Evolutionary conservation across 768 basidiomycete genomes (phyloP).

Genomic region (Agaricus subrufescens): DNA sequence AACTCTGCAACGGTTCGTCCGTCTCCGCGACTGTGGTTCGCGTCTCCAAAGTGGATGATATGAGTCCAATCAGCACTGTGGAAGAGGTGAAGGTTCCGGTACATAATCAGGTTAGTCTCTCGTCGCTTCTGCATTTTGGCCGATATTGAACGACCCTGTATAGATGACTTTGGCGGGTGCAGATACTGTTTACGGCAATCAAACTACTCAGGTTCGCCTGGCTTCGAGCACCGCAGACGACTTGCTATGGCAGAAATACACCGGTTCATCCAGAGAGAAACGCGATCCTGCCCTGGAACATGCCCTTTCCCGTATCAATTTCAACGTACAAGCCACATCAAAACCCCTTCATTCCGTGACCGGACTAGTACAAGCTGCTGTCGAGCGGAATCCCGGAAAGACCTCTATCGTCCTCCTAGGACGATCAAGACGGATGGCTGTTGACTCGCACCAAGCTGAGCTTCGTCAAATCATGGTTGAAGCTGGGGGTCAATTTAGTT

Average conservation of each 20-base stretch:
- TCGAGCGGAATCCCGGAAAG: slow-evolving; percentile 26
- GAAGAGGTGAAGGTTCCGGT: slow-evolving; percentile 19
- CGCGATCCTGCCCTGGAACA: not conserved
- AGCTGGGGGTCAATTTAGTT: slow-evolving; percentile 36
- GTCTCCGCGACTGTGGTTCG: slow-evolving; percentile 74
- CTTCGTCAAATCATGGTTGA: slow-evolving; percentile 42
- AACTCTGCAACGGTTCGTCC: slow-evolving; percentile 58
- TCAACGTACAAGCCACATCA: slow-evolving; percentile 44
- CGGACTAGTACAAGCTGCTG: slow-evolving; percentile 33
- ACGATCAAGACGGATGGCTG: slow-evolving; percentile 67
- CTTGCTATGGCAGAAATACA: slow-evolving; percentile 66
- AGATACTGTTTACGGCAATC: slow-evolving; percentile 70
- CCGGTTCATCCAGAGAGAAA: slow-evolving; percentile 16
- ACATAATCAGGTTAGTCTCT: not conserved
- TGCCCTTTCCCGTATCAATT: slow-evolving; percentile 63
- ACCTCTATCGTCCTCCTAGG: slow-evolving; percentile 65
- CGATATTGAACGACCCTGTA: not conserved
- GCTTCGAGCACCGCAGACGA: slow-evolving; percentile 83
- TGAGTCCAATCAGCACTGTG: slow-evolving; percentile 23
- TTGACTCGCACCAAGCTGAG: slow-evolving; percentile 57
- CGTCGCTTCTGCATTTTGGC: not conserved
- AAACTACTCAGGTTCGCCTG: slow-evolving; percentile 60
- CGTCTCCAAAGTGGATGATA: slow-evolving; percentile 42
- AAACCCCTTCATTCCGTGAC: slow-evolving; percentile 54
- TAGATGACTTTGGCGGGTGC: slow-evolving; percentile 43